A percentile compares a stretch with the other conserved stretches of the same genome.
phyloP scores from a whole-genome alignment of 148 eudicot species.

The Rhododendron griersonianum region DNA sequence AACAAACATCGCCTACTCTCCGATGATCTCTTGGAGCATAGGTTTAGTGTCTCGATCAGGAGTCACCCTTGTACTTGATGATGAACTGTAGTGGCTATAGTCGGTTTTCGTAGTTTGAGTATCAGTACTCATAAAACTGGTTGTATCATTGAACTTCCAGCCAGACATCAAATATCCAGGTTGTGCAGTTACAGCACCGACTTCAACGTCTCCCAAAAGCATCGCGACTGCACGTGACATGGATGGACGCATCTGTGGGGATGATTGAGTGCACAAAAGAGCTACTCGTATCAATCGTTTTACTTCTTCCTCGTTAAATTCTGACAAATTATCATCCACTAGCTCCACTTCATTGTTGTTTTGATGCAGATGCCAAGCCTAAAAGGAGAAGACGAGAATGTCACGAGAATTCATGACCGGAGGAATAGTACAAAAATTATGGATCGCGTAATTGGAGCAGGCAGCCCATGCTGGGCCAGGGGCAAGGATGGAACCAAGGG shows the following conservation, averaged over 20 bases:
- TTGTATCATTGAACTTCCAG: conserved; percentile 50
- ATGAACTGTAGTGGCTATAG: conserved; percentile 10
- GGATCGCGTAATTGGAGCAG: not conserved
- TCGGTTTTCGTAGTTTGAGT: conserved; percentile 12
- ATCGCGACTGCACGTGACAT: conserved; percentile 88
- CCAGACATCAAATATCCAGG: conserved; percentile 74
- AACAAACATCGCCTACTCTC: conserved; percentile 22
- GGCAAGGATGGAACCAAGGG: no score
- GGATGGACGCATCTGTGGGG: conserved; percentile 68
- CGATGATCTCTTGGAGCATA: conserved; percentile 17
- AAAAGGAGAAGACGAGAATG: not conserved
- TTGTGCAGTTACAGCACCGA: conserved; percentile 43
- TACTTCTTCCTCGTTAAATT: conserved; percentile 52
- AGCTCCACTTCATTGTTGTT: conserved; percentile 48
- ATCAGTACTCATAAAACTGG: conserved; percentile 32
- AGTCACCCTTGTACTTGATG: conserved; percentile 20
- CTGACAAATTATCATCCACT: conserved; percentile 47
- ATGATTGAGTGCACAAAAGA: conserved; percentile 82
- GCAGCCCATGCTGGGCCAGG: not conserved
- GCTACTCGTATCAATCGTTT: conserved; percentile 53
- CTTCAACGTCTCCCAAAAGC: conserved; percentile 69
- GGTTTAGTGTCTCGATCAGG: conserved; percentile 14
- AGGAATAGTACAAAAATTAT: not conserved
- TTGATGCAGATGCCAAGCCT: conserved; percentile 84
- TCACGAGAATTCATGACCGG: not conserved